These are phyloP conservation scores for Usnea hakonensis DNA, from an alignment of 495 filamentous ascomycete species.

Conservation along the genomic window DNA sequence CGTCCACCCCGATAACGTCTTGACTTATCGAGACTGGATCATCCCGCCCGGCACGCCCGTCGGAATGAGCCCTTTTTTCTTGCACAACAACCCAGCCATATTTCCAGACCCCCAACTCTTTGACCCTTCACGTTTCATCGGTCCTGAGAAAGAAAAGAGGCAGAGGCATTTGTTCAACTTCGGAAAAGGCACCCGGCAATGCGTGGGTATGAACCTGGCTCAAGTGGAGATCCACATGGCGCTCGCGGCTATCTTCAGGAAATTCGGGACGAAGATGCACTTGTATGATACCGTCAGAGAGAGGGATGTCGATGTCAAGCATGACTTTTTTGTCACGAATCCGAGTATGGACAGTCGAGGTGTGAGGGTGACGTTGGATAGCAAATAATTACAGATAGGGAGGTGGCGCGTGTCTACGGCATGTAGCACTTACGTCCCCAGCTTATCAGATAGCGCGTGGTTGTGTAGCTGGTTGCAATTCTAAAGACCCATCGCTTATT, in stretches of 20 bases:
- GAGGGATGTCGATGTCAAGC: conserved; percentile 8
- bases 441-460: too few species aligned
- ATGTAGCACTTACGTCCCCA: too few species aligned
- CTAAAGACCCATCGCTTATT: too few species aligned
- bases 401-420: too few species aligned
- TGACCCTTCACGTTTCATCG: conserved; percentile 19
- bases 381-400: too few species aligned
- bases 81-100: conserved; percentile 14
- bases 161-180: conserved; percentile 28
- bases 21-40: conserved; percentile 19
- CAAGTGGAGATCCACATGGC: conserved; percentile 38
- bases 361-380: not conserved
- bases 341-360: not conserved
- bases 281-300: conserved; percentile 1
- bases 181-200: conserved; percentile 29
- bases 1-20: conserved; percentile 30
- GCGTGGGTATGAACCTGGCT: conserved; percentile 38
- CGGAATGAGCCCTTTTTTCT: conserved; percentile 26
- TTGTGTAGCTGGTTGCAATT: too few species aligned
- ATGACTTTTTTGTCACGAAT: not conserved
- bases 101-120: conserved; percentile 20
- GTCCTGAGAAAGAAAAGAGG: not conserved
- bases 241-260: conserved; percentile 36
- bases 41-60: conserved; percentile 31
- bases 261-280: conserved; percentile 25